Evolutionary conservation across 2,329 filamentous ascomycete species (phyloP).

Genomic region (Claviceps fusiformis): DNA sequence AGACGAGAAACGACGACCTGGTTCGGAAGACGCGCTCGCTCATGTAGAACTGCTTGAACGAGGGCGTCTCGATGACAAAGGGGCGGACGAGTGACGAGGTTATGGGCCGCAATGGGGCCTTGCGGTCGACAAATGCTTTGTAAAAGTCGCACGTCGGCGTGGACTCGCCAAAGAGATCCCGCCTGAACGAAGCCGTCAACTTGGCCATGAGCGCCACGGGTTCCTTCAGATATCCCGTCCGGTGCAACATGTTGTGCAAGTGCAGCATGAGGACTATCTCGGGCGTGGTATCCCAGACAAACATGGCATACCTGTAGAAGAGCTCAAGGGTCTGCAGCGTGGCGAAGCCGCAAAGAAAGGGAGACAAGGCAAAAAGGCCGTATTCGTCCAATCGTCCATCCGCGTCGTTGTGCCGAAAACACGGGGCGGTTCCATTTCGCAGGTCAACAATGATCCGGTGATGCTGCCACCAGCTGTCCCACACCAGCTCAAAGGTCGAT

Average conservation of each 20-base stretch:
- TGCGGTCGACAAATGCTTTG: not conserved
- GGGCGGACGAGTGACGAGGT: not conserved
- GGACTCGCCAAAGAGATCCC: not conserved
- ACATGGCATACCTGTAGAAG: slow-evolving; percentile 19
- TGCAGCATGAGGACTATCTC: slow-evolving; percentile 28
- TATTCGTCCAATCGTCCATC: slow-evolving; percentile 19
- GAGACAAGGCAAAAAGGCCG: slow-evolving; percentile 34
- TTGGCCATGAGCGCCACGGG: slow-evolving; percentile 19
- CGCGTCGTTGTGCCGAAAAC: too few relatives aligned
- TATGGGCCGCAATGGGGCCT: not conserved
- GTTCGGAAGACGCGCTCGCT: slow-evolving; percentile 4
- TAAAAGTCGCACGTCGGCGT: not conserved
- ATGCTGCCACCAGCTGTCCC: not conserved
- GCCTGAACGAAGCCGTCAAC: not conserved
- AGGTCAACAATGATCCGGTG: not conserved
- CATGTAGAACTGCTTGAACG: slow-evolving; percentile 8
- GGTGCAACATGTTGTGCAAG: slow-evolving; percentile 33
- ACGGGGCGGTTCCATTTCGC: not conserved
- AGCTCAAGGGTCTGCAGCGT: slow-evolving; percentile 30
- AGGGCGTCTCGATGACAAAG: slow-evolving; percentile 10
- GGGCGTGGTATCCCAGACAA: slow-evolving; percentile 25
- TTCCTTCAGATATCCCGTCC: slow-evolving; percentile 23
- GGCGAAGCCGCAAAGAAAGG: slow-evolving; percentile 32
- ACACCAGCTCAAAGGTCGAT: not conserved
- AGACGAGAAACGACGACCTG: slow-evolving; percentile 4